Percentiles rank a stretch among this genome's conserved stretches.
These are phyloP conservation scores for Pelagomonas calceolata DNA, from an alignment of 108 stramenopile genomes.

Conservation along the genomic window DNA sequence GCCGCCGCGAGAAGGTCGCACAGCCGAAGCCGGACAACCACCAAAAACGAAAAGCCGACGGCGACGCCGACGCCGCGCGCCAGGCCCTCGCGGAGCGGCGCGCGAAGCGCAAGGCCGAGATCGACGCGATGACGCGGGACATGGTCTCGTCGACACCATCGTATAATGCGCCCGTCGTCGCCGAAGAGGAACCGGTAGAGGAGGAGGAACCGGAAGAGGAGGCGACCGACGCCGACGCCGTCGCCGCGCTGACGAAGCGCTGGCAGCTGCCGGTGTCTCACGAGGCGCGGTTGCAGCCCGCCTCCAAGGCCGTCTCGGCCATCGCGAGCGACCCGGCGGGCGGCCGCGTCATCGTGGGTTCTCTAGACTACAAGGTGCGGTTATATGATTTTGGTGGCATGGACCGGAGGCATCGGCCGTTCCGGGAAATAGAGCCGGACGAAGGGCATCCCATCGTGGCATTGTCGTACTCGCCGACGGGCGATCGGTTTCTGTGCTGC, in stretches of 20 bases:
- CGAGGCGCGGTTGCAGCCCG: background rate
- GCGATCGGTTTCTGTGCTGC: slow-evolving; percentile 62
- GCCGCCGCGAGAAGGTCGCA: background rate
- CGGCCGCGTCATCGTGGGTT: slow-evolving; percentile 65
- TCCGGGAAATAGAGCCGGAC: slow-evolving; percentile 28
- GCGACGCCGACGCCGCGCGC: background rate
- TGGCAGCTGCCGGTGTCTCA: slow-evolving; percentile 5
- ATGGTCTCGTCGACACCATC: background rate
- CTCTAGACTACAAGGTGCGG: slow-evolving; percentile 50
- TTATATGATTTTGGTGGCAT: slow-evolving; percentile 77
- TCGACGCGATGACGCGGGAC: background rate
- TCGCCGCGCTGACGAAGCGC: background rate
- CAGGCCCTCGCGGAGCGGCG: background rate
- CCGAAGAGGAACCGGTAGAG: background rate
- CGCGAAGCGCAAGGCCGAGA: background rate
- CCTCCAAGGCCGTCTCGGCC: slow-evolving; percentile 19
- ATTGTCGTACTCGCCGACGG: slow-evolving; percentile 35
- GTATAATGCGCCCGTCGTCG: background rate
- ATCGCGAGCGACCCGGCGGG: slow-evolving; percentile 65
- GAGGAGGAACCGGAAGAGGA: background rate
- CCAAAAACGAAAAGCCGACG: background rate
- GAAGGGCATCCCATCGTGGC: slow-evolving; percentile 41
- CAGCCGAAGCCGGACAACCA: no score
- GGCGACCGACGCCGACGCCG: background rate
- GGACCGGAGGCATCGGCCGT: slow-evolving; percentile 39